Conservation (phyloP, 1,284 basidiomycete genomes). For the Fomitopsis pinicola region DNA sequence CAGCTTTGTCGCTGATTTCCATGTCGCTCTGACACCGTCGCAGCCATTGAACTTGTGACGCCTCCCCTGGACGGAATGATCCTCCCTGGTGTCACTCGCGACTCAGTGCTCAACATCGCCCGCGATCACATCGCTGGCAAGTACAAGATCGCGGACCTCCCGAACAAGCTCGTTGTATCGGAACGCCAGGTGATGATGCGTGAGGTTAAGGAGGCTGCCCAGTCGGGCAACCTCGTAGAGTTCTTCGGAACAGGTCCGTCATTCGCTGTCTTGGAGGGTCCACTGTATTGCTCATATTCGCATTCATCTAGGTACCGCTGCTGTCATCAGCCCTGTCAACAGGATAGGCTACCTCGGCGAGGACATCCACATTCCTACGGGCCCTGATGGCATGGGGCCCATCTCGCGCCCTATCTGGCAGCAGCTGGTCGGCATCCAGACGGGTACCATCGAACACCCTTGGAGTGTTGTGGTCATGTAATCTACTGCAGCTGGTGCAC, state of each 20-base stretch:
- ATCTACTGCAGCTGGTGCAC: constrained; percentile 11
- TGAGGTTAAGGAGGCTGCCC: constrained; percentile 76
- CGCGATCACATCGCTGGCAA: constrained; percentile 68
- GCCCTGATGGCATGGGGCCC: constrained; percentile 84
- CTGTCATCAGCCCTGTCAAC: constrained; percentile 80
- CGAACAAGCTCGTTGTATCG: constrained; percentile 67
- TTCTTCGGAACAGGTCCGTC: constrained; percentile 84
- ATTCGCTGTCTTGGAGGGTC: constrained; percentile 18
- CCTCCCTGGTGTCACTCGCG: constrained; percentile 93
- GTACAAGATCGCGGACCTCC: constrained; percentile 53
- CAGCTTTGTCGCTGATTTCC: not conserved
- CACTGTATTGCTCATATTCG: not conserved
- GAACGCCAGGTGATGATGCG: constrained; percentile 89
- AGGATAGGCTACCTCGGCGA: constrained; percentile 85
- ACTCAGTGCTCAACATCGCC: constrained; percentile 84
- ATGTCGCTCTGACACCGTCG: not conserved
- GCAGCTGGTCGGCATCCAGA: constrained; percentile 88
- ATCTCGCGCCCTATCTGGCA: constrained; percentile 81
- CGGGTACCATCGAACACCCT: constrained; percentile 76
- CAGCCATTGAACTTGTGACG: constrained; percentile 79
- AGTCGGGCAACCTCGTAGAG: constrained; percentile 76
- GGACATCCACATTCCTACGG: constrained; percentile 84
- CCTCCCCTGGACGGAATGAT: constrained; percentile 95
- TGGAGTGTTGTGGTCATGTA: constrained; percentile 68
- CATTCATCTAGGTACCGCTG: constrained; percentile 63